Percentiles rank a stretch among this genome's conserved stretches.
Conservation (phyloP, 2,329 filamentous ascomycete genomes). For the Aspergillus sp. region DNA sequence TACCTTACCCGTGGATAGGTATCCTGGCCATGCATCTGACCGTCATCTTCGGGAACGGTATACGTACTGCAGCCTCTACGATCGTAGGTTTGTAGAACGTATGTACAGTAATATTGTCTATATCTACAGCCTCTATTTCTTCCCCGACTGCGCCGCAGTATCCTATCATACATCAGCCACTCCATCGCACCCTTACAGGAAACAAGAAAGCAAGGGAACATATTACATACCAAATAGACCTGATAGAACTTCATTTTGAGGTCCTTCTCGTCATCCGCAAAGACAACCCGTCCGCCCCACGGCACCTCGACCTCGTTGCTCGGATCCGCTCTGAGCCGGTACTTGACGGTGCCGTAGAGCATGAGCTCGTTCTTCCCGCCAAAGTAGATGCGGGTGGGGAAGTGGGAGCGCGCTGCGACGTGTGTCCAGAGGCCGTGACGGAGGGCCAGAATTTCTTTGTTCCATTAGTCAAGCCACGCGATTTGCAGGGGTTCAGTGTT, state of each 20-base stretch:
- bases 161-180: slow-evolving; percentile 21
- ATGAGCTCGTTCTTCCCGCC: slow-evolving; percentile 33
- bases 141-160: slow-evolving; percentile 32
- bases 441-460: slow-evolving; percentile 30
- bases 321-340: slow-evolving; percentile 29
- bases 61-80: not conserved
- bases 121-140: slow-evolving; percentile 21
- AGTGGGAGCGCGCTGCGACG: slow-evolving; percentile 32
- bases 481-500: too few species aligned
- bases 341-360: slow-evolving; percentile 36
- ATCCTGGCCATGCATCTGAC: not conserved
- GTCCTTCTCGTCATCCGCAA: slow-evolving; percentile 25
- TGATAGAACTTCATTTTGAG: slow-evolving; percentile 40
- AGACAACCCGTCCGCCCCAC: slow-evolving; percentile 37
- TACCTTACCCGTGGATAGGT: too few species aligned
- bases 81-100: not conserved
- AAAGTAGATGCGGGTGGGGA: slow-evolving; percentile 30
- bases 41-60: too few species aligned
- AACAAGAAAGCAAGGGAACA: not conserved
- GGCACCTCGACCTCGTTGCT: slow-evolving; percentile 33
- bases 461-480: too few species aligned
- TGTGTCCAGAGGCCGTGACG: slow-evolving; percentile 37
- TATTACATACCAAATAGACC: slow-evolving; percentile 36
- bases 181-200: not conserved
- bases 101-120: not conserved